phyloP scores from a whole-genome alignment of 768 basidiomycete species.

The Hydnomerulius pinastri region DNA sequence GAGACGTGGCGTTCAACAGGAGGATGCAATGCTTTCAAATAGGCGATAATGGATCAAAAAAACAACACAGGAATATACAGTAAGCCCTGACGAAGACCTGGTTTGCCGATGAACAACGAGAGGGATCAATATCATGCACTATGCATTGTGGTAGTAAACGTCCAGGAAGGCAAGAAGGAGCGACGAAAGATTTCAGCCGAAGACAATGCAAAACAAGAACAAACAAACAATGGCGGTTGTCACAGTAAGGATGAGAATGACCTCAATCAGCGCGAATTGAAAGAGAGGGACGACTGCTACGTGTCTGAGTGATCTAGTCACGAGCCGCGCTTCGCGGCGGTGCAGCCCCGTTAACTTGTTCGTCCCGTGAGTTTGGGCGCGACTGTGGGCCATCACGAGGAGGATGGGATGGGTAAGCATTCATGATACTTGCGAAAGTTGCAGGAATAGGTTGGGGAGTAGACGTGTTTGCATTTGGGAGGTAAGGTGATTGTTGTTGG shows the following conservation, averaged over 20 bases:
- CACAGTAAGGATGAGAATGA: slow-evolving; percentile 6
- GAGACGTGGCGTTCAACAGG: too few relatives aligned
- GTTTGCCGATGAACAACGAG: not conserved
- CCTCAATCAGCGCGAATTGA: not conserved
- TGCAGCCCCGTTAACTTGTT: slow-evolving; percentile 16
- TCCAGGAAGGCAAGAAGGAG: not conserved
- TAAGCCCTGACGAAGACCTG: not conserved
- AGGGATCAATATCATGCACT: not conserved
- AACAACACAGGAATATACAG: slow-evolving; percentile 14
- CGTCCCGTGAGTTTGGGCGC: slow-evolving; percentile 30
- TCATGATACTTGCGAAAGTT: slow-evolving; percentile 71
- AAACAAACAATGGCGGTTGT: slow-evolving; percentile 4
- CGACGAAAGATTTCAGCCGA: slow-evolving; percentile 6
- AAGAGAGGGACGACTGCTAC: not conserved
- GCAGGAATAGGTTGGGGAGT: slow-evolving; percentile 42
- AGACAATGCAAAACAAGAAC: not conserved
- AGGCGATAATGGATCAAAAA: not conserved
- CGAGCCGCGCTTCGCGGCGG: slow-evolving; percentile 13
- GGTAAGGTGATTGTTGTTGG: slow-evolving; percentile 24
- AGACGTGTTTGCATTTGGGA: slow-evolving; percentile 9
- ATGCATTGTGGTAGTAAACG: not conserved
- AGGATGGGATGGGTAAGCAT: slow-evolving; percentile 54
- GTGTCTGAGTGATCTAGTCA: slow-evolving; percentile 5
- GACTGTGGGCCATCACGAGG: slow-evolving; percentile 27
- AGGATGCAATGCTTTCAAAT: not conserved